Evolutionary conservation across 805 yeast species (phyloP), one percentile per base, ranked within the genome.

Genomic region (Ascoidea tarda): DNA sequence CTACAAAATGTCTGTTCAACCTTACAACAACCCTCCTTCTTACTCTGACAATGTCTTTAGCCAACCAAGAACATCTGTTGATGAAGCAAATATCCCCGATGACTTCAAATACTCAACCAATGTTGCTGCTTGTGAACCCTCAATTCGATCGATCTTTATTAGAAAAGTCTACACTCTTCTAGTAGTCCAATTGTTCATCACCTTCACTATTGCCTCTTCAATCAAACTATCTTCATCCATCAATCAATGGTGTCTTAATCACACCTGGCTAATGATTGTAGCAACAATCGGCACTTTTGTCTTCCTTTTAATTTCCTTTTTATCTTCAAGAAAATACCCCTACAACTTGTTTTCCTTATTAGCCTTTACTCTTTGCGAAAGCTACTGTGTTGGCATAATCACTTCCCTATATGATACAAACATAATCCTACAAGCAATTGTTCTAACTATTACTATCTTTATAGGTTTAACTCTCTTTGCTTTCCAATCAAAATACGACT

Each of bases 51-150:
- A 42, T 16, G n/a, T 51, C 32, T 28, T 50, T 16, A 33, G 44
- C 28, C 49, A 42, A 6, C n/a, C 16, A 12, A 16, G n/a, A 16
- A 45, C 52, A 6, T 46, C 54, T 31, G 51, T 49, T 32, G 45
- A 44, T 33, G 55, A 33, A 16, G 56, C 53, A 48, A 66, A 68
- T 56, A 61, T 76, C 49, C 82, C 84, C 4, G 85, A 87, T 59
- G 95, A 87, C 66, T 88, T 87, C 77, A 88, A 87, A 64, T 87
- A 82, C 66, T 78, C 84, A 44, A 84, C 84, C 5, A 75, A 77
- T 51, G 95, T 88, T 31, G 78, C 88, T 4, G 81, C 84, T 38
- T 87, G 96, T 66, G 86, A 84, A 54, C 69, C 86, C 51, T 79
- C 84, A 14, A 73, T 88, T 46, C 78, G 96, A 59, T 85, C 83